phyloP scores from a whole-genome alignment of 306 rosid genomes.

The Castanospermum australe region DNA sequence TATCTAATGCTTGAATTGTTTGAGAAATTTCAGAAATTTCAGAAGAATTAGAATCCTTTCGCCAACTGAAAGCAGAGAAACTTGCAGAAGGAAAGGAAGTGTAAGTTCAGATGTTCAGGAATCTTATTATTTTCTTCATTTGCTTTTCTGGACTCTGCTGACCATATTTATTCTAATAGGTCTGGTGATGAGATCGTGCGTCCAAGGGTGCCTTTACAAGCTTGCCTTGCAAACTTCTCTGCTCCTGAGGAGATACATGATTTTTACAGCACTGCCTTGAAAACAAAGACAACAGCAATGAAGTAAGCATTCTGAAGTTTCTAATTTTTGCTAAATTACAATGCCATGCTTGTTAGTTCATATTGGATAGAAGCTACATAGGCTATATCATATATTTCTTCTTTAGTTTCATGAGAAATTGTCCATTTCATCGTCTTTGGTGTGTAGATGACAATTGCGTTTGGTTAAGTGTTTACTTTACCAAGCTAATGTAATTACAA shows the following conservation, averaged over 20 bases:
- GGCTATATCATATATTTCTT: neutral
- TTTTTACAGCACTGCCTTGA: constrained; percentile 88
- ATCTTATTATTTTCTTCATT: constrained; percentile 17
- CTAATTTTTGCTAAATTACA: neutral
- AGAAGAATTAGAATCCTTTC: constrained; percentile 80
- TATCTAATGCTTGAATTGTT: constrained; percentile 32
- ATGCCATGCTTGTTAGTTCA: neutral
- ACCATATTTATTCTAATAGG: constrained; percentile 50
- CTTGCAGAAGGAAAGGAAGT: constrained; percentile 86
- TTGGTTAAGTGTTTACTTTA: neutral
- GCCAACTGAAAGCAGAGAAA: constrained; percentile 71
- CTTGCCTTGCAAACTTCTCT: constrained; percentile 86
- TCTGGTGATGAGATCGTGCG: constrained; percentile 78
- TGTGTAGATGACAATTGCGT: neutral
- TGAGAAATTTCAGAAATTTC: constrained; percentile 47
- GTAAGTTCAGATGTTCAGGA: constrained; percentile 53
- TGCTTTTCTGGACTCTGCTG: constrained; percentile 26
- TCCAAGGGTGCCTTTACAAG: constrained; percentile 92
- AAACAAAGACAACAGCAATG: constrained; percentile 80
- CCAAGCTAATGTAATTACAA: neutral
- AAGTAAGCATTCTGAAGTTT: constrained; percentile 59
- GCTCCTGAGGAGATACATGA: constrained; percentile 94
- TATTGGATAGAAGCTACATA: neutral
- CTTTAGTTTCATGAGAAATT: neutral
- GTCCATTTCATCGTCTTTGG: neutral